A percentile compares a stretch with the other conserved stretches of the same genome.
Conservation (phyloP, 179 eudicot genomes). For the Sideroxylon spinosum region DNA sequence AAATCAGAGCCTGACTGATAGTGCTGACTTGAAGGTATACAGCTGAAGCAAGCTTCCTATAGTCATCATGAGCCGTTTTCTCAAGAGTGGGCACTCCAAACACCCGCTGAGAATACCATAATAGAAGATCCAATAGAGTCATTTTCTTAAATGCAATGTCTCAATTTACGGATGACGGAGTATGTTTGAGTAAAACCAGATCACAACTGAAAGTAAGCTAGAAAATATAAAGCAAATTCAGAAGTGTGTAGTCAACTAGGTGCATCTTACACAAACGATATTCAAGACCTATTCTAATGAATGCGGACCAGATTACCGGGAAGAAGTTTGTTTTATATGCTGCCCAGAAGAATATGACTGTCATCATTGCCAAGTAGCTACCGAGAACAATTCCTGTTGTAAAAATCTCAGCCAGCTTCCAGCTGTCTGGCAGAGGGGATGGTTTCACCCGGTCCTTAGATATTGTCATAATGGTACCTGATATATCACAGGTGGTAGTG, state of each 20-base stretch:
- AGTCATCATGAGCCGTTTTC: slow-evolving; percentile 29
- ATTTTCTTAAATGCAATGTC: neutral
- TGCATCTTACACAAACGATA: neutral
- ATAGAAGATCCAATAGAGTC: neutral
- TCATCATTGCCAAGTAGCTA: slow-evolving; percentile 60
- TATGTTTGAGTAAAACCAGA: too few species aligned
- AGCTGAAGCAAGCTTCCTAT: slow-evolving; percentile 49
- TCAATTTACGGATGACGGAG: too few species aligned
- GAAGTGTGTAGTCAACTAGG: neutral
- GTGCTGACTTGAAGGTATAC: slow-evolving; percentile 63
- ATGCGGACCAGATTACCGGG: slow-evolving; percentile 33
- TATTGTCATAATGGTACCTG: slow-evolving; percentile 73
- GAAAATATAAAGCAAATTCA: too few species aligned
- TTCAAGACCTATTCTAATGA: neutral
- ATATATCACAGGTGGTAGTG: neutral
- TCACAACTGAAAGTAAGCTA: too few species aligned
- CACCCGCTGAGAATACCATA: slow-evolving; percentile 25
- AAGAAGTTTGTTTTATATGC: slow-evolving; percentile 61
- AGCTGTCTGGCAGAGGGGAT: slow-evolving; percentile 64
- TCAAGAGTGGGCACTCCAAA: slow-evolving; percentile 48
- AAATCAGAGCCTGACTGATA: slow-evolving; percentile 59
- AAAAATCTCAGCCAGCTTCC: slow-evolving; percentile 63
- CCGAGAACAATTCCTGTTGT: slow-evolving; percentile 59
- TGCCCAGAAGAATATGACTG: slow-evolving; percentile 65
- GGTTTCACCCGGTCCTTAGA: slow-evolving; percentile 72